phyloP scores from a whole-genome alignment of 2,329 filamentous ascomycete genomes.

The Fusarium caatingaense region DNA sequence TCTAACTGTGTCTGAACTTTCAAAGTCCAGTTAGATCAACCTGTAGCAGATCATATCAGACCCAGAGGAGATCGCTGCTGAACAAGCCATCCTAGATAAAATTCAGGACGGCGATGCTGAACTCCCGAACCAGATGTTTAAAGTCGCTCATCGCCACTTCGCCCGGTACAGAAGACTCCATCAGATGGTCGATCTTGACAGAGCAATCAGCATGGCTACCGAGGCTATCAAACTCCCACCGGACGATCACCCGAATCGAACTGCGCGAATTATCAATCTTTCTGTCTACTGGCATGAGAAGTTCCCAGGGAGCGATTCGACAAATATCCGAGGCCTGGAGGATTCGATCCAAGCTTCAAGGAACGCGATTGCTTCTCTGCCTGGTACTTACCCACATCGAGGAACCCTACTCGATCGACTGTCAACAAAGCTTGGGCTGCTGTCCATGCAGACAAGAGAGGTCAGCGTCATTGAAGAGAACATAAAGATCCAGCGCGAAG shows the following conservation, averaged over 20 bases:
- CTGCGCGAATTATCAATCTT: background rate
- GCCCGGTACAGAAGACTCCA: background rate
- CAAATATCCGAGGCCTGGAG: background rate
- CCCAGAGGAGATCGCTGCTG: background rate
- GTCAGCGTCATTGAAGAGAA: background rate
- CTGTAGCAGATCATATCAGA: background rate
- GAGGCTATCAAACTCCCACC: background rate
- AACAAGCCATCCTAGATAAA: background rate
- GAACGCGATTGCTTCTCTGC: background rate
- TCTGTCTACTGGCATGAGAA: conserved; percentile 1
- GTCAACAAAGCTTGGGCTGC: background rate
- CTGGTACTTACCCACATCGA: background rate
- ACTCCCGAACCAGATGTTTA: background rate
- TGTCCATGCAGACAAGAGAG: background rate
- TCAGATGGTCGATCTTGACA: background rate
- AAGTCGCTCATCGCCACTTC: background rate
- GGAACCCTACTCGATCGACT: background rate
- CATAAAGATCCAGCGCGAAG: background rate
- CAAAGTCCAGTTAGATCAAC: too few species aligned
- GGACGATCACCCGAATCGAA: background rate
- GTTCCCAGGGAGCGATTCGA: background rate
- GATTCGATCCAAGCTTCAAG: background rate
- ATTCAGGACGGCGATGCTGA: background rate
- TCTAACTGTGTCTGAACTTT: too few species aligned
- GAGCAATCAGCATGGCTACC: background rate